Percentiles rank a stretch among this genome's conserved stretches.
Conservation (phyloP, 768 basidiomycete species). For the Auricularia auricula-judae region DNA sequence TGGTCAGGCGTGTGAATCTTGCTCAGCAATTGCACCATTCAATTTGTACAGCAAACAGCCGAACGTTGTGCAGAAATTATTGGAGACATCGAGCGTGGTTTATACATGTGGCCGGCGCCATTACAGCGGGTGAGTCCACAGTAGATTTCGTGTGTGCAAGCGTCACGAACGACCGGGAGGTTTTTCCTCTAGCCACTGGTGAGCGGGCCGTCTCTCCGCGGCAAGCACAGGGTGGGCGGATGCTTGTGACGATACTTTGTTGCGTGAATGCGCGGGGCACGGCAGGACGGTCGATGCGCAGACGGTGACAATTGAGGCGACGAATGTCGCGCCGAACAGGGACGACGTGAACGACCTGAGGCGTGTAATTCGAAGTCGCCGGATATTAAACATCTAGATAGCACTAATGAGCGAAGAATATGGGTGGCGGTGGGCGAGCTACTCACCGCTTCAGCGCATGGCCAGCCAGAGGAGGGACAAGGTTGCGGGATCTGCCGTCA, state of each 20-base stretch:
- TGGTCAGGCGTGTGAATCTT: background rate
- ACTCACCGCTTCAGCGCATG: background rate
- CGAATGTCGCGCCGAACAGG: constrained; percentile 71
- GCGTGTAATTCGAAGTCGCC: constrained; percentile 12
- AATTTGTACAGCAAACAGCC: too few relatives aligned
- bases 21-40: too few relatives aligned
- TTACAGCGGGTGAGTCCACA: too few relatives aligned
- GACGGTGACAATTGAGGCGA: constrained; percentile 69
- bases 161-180: constrained; percentile 9
- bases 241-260: constrained; percentile 7
- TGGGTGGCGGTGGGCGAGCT: too few relatives aligned
- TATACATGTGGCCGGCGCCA: too few relatives aligned
- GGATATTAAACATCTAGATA: constrained; percentile 1
- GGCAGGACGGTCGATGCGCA: constrained; percentile 70
- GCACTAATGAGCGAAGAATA: background rate
- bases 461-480: background rate
- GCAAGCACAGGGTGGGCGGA: constrained; percentile 21
- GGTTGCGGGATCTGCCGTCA: too few relatives aligned
- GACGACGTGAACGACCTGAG: constrained; percentile 60
- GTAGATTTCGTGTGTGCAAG: background rate
- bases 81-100: too few relatives aligned
- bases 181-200: constrained; percentile 73
- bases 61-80: too few relatives aligned
- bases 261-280: constrained; percentile 46
- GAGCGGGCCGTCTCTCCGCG: constrained; percentile 49